Conservation (phyloP, 2,329 filamentous ascomycete species). For the Lojkania enalia region DNA sequence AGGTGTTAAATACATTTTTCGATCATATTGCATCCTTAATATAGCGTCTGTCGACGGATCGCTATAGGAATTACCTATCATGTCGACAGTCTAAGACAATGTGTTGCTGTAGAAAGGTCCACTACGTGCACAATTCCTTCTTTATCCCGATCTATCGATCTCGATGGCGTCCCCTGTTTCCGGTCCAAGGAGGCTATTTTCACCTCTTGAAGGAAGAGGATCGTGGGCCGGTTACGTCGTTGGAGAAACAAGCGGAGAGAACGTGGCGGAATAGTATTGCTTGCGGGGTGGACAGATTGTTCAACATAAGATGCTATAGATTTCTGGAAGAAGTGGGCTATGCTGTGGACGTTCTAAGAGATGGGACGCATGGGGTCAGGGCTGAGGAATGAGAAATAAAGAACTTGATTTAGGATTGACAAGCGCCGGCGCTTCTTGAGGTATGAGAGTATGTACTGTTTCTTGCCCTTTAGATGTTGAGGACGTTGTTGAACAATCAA, state of each 20-base stretch:
- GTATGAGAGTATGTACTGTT: no score
- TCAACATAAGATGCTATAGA: conserved; percentile 48
- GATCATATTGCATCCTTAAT: conserved; percentile 54
- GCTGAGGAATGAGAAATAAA: no score
- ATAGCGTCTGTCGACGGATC: conserved; percentile 48
- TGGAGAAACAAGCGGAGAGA: conserved; percentile 50
- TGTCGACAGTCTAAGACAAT: conserved; percentile 60
- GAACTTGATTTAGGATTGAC: no score
- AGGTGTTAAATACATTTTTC: conserved; percentile 55
- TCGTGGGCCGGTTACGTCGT: conserved; percentile 49
- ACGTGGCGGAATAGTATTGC: conserved; percentile 14
- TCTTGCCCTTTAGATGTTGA: no score
- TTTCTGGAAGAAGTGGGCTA: conserved; percentile 47
- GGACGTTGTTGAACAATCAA: no score
- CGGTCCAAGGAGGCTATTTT: conserved; percentile 50
- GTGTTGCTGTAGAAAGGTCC: no score
- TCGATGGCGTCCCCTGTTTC: conserved; percentile 47
- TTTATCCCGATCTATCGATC: no score
- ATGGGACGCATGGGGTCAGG: conserved; percentile 42
- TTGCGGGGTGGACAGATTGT: conserved; percentile 6
- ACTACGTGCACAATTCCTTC: no score
- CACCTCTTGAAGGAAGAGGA: conserved; percentile 55
- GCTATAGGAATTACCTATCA: conserved; percentile 53
- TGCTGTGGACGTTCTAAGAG: conserved; percentile 56
- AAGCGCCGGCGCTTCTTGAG: no score